Evolutionary conservation across 768 basidiomycete species (phyloP).

Genomic region (Lentinula detonsa): DNA sequence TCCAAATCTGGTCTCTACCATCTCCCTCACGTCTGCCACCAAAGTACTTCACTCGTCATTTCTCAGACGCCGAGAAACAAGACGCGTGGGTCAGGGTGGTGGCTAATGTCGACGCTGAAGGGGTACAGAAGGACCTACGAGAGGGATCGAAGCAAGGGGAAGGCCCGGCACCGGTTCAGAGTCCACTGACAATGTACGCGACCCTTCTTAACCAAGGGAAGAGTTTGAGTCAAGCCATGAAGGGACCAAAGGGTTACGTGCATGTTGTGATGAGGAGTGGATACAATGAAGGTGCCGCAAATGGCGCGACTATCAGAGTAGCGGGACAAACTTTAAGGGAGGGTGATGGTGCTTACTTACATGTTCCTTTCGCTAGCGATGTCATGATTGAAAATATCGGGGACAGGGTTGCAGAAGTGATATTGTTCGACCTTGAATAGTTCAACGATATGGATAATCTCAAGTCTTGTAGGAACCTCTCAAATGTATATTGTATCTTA

Average conservation of each 20-base stretch:
- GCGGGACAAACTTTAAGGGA: conserved; percentile 56
- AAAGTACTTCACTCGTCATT: conserved; percentile 84
- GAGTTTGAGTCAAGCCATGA: conserved; percentile 47
- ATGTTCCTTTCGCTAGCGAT: conserved; percentile 31
- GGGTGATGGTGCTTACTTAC: conserved; percentile 83
- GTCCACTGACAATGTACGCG: conserved; percentile 65
- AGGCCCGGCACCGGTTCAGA: conserved; percentile 81
- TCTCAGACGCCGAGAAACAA: conserved; percentile 75
- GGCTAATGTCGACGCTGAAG: conserved; percentile 57
- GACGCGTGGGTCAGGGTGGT: conserved; percentile 71
- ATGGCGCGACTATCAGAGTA: conserved; percentile 56
- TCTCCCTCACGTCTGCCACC: conserved; percentile 48
- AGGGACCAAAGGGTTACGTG: conserved; percentile 63
- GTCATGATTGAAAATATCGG: conserved; percentile 59
- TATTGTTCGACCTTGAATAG: conserved; percentile 74
- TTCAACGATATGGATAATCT: too few relatives aligned
- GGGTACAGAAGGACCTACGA: conserved; percentile 47
- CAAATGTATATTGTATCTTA: too few relatives aligned
- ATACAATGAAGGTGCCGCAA: conserved; percentile 54
- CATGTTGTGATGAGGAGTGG: conserved; percentile 86
- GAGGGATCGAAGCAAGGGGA: conserved; percentile 60
- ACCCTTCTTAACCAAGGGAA: conserved; percentile 58
- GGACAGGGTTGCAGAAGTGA: conserved; percentile 59
- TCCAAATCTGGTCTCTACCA: conserved; percentile 49
- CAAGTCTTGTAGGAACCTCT: too few relatives aligned